phyloP scores from a whole-genome alignment of 2,329 filamentous ascomycete genomes.

The Microsporum canis region DNA sequence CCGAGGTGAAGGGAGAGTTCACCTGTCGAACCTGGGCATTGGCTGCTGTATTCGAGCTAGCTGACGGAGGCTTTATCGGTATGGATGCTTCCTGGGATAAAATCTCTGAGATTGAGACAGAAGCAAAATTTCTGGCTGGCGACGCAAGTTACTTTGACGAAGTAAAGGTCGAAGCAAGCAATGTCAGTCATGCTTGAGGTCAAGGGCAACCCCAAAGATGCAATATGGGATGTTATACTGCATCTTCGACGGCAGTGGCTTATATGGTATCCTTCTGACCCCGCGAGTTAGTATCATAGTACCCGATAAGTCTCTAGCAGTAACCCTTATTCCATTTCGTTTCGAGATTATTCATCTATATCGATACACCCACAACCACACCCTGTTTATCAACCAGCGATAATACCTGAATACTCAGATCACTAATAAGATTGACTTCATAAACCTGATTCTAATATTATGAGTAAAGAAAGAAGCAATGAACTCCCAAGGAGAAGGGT shows the following conservation, averaged over 20 bases:
- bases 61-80: conserved; percentile 12
- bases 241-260: too few relatives aligned
- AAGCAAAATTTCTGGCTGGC: conserved; percentile 6
- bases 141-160: not conserved
- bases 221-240: too few relatives aligned
- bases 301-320: too few relatives aligned
- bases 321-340: too few relatives aligned
- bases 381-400: too few relatives aligned
- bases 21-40: conserved; percentile 13
- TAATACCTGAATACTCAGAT: too few relatives aligned
- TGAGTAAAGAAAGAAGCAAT: not conserved
- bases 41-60: conserved; percentile 13
- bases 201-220: too few relatives aligned
- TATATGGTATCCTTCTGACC: too few relatives aligned
- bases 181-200: not conserved
- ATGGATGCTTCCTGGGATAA: conserved; percentile 12
- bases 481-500: not conserved
- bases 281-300: too few relatives aligned
- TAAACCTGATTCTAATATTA: not conserved
- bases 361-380: too few relatives aligned
- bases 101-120: conserved; percentile 11
- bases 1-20: conserved; percentile 9
- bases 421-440: too few relatives aligned
- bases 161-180: not conserved
- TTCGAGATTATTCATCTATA: too few relatives aligned